These are phyloP conservation scores for Leccinum arenicola DNA, from an alignment of 768 basidiomycete species.

Conservation along the genomic window DNA sequence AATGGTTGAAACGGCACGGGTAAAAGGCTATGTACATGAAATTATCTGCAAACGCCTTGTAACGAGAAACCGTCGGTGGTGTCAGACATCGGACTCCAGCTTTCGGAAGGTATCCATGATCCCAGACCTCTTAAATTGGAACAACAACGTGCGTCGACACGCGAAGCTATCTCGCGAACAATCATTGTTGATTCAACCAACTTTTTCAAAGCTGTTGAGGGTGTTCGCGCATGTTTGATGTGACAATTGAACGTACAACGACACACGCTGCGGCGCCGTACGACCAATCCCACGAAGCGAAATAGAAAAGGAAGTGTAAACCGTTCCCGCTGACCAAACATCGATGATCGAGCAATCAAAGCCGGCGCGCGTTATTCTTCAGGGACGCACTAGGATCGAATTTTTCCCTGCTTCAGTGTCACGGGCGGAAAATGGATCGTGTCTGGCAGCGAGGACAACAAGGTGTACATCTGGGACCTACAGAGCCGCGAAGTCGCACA, in stretches of 20 bases:
- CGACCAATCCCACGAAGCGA: neutral
- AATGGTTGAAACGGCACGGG: no score
- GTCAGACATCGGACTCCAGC: no score
- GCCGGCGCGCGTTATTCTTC: neutral
- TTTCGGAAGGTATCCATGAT: no score
- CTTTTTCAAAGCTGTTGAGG: no score
- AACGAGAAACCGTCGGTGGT: no score
- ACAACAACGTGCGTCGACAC: no score
- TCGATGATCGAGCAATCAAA: neutral
- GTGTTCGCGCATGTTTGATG: no score
- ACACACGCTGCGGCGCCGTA: neutral
- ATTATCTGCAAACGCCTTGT: no score
- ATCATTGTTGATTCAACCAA: no score
- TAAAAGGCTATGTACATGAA: no score
- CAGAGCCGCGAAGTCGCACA: slow-evolving; percentile 86
- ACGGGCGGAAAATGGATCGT: slow-evolving; percentile 90
- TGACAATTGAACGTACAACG: neutral
- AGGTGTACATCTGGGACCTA: slow-evolving; percentile 88
- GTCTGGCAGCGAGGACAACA: slow-evolving; percentile 88
- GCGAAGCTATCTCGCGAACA: no score
- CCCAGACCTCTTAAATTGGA: no score
- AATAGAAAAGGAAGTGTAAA: neutral
- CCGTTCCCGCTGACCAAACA: neutral
- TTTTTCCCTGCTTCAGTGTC: slow-evolving; percentile 66
- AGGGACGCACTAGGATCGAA: neutral